Evolutionary conservation across 2,329 filamentous ascomycete species (phyloP).

Genomic region (Xylaria sp.): DNA sequence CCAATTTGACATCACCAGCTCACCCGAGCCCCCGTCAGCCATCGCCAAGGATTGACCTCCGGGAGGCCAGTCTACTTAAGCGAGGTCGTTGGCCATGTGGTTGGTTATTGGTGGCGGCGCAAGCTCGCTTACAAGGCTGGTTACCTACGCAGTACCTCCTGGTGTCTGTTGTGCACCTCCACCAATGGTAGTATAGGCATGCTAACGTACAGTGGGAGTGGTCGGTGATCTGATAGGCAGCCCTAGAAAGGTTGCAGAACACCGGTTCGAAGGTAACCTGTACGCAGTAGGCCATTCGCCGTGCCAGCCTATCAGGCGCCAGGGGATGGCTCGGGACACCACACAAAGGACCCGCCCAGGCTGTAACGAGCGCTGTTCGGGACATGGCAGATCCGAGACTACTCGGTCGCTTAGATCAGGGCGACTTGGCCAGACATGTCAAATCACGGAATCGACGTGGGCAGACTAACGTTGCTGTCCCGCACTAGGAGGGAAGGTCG

Average conservation of each 20-base stretch:
- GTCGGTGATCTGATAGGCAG: neutral
- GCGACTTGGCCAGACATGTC: constrained; percentile 6
- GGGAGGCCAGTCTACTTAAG: constrained; percentile 5
- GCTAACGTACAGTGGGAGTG: neutral
- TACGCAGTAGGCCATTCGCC: too few species aligned
- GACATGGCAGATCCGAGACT: constrained; percentile 30
- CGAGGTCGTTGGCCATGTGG: constrained; percentile 20
- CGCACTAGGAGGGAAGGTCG: constrained; percentile 20
- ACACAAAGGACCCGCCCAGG: constrained; percentile 15
- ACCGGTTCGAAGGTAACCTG: neutral
- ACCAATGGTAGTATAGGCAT: too few species aligned
- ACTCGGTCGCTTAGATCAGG: constrained; percentile 6
- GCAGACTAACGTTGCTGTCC: neutral
- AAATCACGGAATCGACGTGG: constrained; percentile 12
- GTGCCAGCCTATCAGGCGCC: constrained; percentile 19
- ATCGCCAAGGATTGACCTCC: neutral
- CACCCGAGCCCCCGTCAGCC: neutral
- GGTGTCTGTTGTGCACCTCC: too few species aligned
- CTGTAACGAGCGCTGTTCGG: constrained; percentile 24
- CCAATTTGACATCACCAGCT: neutral
- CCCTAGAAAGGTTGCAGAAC: neutral
- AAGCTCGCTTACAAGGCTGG: constrained; percentile 25
- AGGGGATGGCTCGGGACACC: constrained; percentile 37
- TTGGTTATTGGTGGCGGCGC: neutral
- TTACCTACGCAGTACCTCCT: neutral